Evolutionary conservation across 2,329 filamentous ascomycete genomes (phyloP), one percentile per base, ranked within the genome.

Genomic region (Aspergillus latus): DNA sequence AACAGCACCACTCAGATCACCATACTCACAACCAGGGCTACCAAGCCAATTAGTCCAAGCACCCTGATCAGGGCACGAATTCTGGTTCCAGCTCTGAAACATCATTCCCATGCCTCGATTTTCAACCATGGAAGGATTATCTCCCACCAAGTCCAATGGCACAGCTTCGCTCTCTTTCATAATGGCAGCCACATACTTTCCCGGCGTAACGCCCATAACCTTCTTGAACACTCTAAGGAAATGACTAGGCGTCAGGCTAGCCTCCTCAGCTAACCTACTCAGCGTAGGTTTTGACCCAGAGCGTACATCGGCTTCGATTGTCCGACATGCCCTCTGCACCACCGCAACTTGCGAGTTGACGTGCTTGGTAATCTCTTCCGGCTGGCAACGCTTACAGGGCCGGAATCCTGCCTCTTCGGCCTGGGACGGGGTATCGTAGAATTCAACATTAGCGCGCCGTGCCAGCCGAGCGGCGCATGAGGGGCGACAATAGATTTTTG

Each of bases 401-500:
- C 81, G 74, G 62, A 80, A 84, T 1, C 82, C 82, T 11, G 75
- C 76, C 9, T 68, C 65, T 60, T 78, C 75, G 8, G 82, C 83
- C 56, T 80, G 72, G 2, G 67, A 59, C 0, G 77, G 66, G 1
- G 75, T 78, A 47, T 79, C 74, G 68, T 76, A 82, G 68, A 84
- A 85, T 30, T 73, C 70, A 34, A 89, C 75, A 16, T 82, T 81
- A 8, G 82, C 77, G n/a, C 82, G 76, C 2, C 78, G 75, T 1
- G 82, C 80, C 11, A 89, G 78, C n/a, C 84, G 80, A 3, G 81
- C 79, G 0, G 78, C 74, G 55, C 82, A 85, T 2, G 76, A 80
- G 1, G 82, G 81, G 1, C 81, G 77, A 63, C 82, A 85, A 66
- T 82, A 84, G 50, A 84, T 82, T 43, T 73, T 76, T 2, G 82